phyloP scores from a whole-genome alignment of 371 early-diverging fungal species.

The Mortierella sp. region DNA sequence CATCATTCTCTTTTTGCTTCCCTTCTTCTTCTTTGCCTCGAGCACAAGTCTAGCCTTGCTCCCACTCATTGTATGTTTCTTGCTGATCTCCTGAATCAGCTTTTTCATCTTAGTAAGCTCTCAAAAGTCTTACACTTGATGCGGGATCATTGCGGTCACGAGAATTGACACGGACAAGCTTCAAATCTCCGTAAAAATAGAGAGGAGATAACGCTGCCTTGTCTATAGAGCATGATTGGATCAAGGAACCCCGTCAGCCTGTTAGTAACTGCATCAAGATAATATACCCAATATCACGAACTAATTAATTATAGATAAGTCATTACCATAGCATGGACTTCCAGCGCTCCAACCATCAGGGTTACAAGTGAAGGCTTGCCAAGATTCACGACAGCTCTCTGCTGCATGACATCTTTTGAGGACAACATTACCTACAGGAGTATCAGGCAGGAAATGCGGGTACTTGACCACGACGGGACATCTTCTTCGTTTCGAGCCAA shows the following conservation, averaged over 20 bases:
- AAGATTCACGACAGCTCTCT: constrained; percentile 20
- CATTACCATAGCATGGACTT: constrained; percentile 41
- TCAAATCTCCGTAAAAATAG: constrained; percentile 47
- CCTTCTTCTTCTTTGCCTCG: constrained; percentile 2
- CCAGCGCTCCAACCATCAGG: constrained; percentile 24
- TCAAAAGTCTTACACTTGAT: background rate
- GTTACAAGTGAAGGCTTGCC: constrained; percentile 31
- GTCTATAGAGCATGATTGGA: constrained; percentile 9
- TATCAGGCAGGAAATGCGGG: constrained; percentile 18
- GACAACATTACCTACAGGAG: constrained; percentile 42
- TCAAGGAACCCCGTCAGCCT: background rate
- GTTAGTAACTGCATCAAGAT: background rate
- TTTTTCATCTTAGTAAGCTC: constrained; percentile 2
- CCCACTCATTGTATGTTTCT: background rate
- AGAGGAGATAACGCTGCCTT: constrained; percentile 24
- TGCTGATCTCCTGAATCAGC: constrained; percentile 2
- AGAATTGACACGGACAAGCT: constrained; percentile 17
- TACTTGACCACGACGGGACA: constrained; percentile 11
- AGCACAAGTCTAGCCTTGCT: background rate
- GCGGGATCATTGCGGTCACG: constrained; percentile 29
- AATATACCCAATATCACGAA: background rate
- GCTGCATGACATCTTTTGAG: constrained; percentile 19
- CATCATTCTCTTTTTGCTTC: constrained; percentile 1
- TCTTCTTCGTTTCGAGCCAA: constrained; percentile 28
- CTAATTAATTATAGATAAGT: background rate